Base-by-base conservation (phyloP, 805 yeast species). In the Schwanniomyces sp. region DNA sequence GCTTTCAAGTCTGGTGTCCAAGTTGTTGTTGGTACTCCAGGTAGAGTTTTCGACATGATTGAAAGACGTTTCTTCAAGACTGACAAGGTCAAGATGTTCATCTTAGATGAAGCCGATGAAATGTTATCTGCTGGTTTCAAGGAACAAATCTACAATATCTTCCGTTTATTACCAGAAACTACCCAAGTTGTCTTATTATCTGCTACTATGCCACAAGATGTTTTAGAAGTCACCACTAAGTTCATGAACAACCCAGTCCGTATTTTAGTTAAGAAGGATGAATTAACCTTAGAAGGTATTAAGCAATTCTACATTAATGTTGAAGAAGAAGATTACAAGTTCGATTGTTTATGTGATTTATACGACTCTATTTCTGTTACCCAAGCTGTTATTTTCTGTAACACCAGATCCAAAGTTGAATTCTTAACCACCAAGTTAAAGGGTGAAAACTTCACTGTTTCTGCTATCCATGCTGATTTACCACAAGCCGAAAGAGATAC, bases 61-160 rank as follows among this genome's bases (percentile, higher is more conserved):
- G 88, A 88, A 73, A 84, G 97, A 69, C 81, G 96, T 63, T 79
- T 77, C 74, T 84, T 94, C 72, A 84, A 76, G 67, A 86, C 96
- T 54, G 82, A 88, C 61, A 80, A 85, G 70, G 79, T 94, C 63
- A 90, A 91, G 79, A 90, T 94, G 95, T 82, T 94, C 75, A 85
- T 92, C 66, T 80, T 94, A 64, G 99, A 92, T 76, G 99, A 92
- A 79, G 98, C 98, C 63, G 99, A 92, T 79, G 98, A 94, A 80
- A 81, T 92, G 84, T 81, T 92, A 68, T 82, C 89, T 41, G 80
- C 88, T 52, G 99, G 99, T 50, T 92, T 92, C 80, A 88, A 89
- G 75, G 94, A 89, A 63, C 97, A 91, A 74, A 92, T 94, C 57
- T 89, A 91, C 78, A 92, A 94, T 68, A 88, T 94, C 55, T 94